Percentiles rank a stretch among this genome's conserved stretches.
Conservation (phyloP, 805 yeast species). For the Schwanniomyces vanrijiae region DNA sequence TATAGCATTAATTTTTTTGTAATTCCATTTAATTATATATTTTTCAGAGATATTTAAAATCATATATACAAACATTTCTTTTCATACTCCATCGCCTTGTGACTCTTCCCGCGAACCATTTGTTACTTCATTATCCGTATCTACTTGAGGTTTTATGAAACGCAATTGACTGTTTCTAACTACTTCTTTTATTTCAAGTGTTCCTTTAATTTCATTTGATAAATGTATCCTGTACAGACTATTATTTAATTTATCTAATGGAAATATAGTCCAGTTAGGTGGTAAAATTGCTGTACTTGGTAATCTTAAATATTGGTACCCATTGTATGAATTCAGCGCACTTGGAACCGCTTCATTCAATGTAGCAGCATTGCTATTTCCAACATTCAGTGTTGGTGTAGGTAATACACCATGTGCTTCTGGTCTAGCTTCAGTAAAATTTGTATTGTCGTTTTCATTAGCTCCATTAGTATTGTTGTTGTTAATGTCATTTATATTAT, state of each 20-base stretch:
- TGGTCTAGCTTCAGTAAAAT: not conserved
- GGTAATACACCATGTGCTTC: not conserved
- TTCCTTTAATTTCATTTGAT: constrained; percentile 16
- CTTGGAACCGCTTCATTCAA: not conserved
- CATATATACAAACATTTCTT: not conserved
- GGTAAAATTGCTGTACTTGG: constrained; percentile 28
- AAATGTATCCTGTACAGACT: constrained; percentile 16
- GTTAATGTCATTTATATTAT: not conserved
- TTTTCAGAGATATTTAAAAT: not conserved
- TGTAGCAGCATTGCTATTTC: not conserved
- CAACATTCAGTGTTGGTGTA: not conserved
- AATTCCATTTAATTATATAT: not conserved
- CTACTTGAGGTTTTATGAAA: constrained; percentile 3
- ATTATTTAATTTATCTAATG: constrained; percentile 13
- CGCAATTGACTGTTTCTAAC: not conserved
- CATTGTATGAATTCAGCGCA: not conserved
- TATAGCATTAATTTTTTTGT: not conserved
- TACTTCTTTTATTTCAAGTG: constrained; percentile 9
- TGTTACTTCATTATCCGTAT: constrained; percentile 3
- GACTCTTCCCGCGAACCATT: not conserved
- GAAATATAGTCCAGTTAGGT: constrained; percentile 30
- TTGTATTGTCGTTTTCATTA: not conserved
- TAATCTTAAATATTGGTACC: constrained; percentile 18
- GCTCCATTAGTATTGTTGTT: not conserved
- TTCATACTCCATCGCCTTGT: not conserved